phyloP scores from a whole-genome alignment of 176 grass and related monocot species.

The bread wheat (Triticum aestivum) region DNA sequence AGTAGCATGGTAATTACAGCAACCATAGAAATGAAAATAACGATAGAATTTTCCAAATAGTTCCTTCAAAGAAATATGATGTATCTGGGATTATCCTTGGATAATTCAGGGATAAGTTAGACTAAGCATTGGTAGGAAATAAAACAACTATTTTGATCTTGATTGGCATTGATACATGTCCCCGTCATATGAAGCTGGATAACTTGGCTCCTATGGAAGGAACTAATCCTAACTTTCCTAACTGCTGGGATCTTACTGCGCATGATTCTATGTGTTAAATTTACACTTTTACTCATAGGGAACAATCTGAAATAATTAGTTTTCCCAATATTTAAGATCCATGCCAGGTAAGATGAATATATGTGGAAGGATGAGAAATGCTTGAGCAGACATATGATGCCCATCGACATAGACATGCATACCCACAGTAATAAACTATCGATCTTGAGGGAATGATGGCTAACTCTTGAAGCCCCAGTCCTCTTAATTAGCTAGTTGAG shows the following conservation, averaged over 20 bases:
- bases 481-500: slow-evolving; percentile 1
- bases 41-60: not conserved
- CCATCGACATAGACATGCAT: not conserved
- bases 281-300: not conserved
- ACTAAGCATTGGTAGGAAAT: not conserved
- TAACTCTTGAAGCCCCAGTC: not conserved
- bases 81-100: not conserved
- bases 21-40: not conserved
- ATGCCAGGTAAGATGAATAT: not conserved
- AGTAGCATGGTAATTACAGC: not conserved
- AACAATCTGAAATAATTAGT: slow-evolving; percentile 25
- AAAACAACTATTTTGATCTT: not conserved
- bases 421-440: not conserved
- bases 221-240: slow-evolving; percentile 4
- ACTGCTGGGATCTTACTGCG: not conserved
- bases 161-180: not conserved
- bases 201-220: not conserved
- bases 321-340: not conserved
- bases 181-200: not conserved
- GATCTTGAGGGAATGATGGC: not conserved
- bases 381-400: slow-evolving; percentile 17
- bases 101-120: not conserved
- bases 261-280: not conserved
- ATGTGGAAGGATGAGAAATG: not conserved
- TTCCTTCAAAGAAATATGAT: not conserved